These are phyloP conservation scores for Populus hybrid DNA, from an alignment of 441 rosid genomes.

Conservation along the genomic window DNA sequence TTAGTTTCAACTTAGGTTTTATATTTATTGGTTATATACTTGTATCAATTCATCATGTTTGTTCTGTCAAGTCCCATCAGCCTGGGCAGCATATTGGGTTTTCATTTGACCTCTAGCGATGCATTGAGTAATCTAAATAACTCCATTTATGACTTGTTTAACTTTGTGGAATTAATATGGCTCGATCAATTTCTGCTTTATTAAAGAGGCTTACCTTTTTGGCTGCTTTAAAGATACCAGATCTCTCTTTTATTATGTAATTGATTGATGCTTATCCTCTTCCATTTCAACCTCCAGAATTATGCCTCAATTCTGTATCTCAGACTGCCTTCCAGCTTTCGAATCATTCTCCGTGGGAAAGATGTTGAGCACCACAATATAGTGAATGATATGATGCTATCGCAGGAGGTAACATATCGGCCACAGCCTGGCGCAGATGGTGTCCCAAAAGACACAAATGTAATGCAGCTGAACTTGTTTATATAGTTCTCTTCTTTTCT, in stretches of 20 bases:
- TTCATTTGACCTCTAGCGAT: background rate
- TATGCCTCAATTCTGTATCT: constrained; percentile 87
- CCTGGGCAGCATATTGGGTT: background rate
- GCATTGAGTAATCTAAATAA: background rate
- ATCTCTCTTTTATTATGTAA: background rate
- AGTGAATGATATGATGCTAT: constrained; percentile 90
- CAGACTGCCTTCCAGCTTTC: constrained; percentile 75
- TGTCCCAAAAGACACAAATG: constrained; percentile 39
- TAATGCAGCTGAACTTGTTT: constrained; percentile 23
- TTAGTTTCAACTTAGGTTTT: background rate
- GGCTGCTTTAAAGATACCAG: background rate
- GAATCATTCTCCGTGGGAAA: constrained; percentile 85
- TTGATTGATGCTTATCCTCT: constrained; percentile 7
- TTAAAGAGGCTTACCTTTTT: background rate
- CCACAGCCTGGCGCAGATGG: constrained; percentile 63
- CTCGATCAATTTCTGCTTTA: background rate
- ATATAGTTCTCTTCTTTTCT: constrained; percentile 3
- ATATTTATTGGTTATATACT: background rate
- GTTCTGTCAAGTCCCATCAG: background rate
- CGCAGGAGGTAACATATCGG: constrained; percentile 56
- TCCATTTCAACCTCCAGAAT: constrained; percentile 45
- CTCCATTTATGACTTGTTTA: background rate
- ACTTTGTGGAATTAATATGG: background rate
- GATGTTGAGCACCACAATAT: constrained; percentile 92
- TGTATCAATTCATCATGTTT: background rate